These are phyloP conservation scores for Clonostachys byssicola DNA, from an alignment of 2,329 filamentous ascomycete genomes.

Conservation along the genomic window DNA sequence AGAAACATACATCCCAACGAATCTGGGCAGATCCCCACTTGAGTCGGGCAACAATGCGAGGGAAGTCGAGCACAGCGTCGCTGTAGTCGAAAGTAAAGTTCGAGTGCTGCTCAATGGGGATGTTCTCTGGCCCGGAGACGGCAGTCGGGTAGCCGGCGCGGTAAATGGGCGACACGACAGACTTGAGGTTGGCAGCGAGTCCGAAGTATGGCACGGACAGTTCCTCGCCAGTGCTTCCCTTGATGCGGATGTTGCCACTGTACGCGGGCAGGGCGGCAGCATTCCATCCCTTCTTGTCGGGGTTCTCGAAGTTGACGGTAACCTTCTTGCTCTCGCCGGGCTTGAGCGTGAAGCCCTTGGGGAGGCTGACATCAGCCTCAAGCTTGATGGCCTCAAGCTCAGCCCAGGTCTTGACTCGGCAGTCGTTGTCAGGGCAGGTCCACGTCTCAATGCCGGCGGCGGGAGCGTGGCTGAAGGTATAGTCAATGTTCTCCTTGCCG, in stretches of 20 bases:
- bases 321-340: slow-evolving; percentile 16
- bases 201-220: slow-evolving; percentile 23
- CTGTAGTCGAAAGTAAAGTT: background rate
- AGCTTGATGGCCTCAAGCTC: slow-evolving; percentile 7
- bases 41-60: slow-evolving; percentile 9
- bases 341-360: slow-evolving; percentile 14
- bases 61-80: slow-evolving; percentile 2
- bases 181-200: slow-evolving; percentile 12
- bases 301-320: slow-evolving; percentile 19
- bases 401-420: slow-evolving; percentile 1
- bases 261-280: slow-evolving; percentile 21
- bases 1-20: slow-evolving; percentile 7
- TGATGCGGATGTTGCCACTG: slow-evolving; percentile 24
- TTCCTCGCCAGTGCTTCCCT: slow-evolving; percentile 19
- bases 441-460: slow-evolving; percentile 31
- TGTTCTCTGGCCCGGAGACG: slow-evolving; percentile 1
- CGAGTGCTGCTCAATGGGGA: background rate
- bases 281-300: slow-evolving; percentile 16
- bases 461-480: slow-evolving; percentile 20
- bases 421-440: slow-evolving; percentile 7
- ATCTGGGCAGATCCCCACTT: slow-evolving; percentile 13
- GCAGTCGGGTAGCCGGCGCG: slow-evolving; percentile 6
- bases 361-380: slow-evolving; percentile 9
- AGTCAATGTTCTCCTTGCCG: slow-evolving; percentile 23
- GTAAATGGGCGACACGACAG: slow-evolving; percentile 10